These are phyloP conservation scores for Pythium coloratum DNA, from an alignment of 352 stramenopile species.

Conservation along the genomic window DNA sequence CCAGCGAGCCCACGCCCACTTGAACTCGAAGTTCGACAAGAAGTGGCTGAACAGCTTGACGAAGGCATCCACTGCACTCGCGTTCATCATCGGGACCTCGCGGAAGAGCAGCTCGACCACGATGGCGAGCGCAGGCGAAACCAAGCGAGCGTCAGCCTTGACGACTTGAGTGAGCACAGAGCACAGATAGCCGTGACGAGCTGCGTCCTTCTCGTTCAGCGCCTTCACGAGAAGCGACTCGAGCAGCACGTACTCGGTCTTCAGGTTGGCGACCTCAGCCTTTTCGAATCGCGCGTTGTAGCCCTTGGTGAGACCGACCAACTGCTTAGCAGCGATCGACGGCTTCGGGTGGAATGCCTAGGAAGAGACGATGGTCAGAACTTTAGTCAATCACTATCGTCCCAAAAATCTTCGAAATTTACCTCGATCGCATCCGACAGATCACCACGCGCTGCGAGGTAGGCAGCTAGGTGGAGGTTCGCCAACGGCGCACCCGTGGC, in stretches of 20 bases:
- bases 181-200: conserved; percentile 65
- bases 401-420: background rate
- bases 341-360: conserved; percentile 71
- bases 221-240: conserved; percentile 70
- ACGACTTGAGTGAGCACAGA: conserved; percentile 77
- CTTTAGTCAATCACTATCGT: background rate
- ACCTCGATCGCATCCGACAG: conserved; percentile 60
- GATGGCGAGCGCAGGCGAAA: conserved; percentile 78
- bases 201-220: conserved; percentile 42
- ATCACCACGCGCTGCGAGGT: conserved; percentile 57
- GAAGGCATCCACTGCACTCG: conserved; percentile 57
- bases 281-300: conserved; percentile 66
- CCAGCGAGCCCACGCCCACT: conserved; percentile 83
- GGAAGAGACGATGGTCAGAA: background rate
- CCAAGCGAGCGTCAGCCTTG: conserved; percentile 61
- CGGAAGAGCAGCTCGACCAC: conserved; percentile 85
- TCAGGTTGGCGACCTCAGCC: conserved; percentile 37
- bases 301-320: conserved; percentile 52
- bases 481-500: conserved; percentile 61
- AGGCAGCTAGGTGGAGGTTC: conserved; percentile 67
- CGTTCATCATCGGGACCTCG: conserved; percentile 74
- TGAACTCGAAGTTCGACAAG: conserved; percentile 87
- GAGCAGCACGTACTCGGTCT: conserved; percentile 80
- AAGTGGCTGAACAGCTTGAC: conserved; percentile 85
- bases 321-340: conserved; percentile 65